phyloP scores from a whole-genome alignment of 2,329 filamentous ascomycete genomes.

The Nannizziopsis barbatae region DNA sequence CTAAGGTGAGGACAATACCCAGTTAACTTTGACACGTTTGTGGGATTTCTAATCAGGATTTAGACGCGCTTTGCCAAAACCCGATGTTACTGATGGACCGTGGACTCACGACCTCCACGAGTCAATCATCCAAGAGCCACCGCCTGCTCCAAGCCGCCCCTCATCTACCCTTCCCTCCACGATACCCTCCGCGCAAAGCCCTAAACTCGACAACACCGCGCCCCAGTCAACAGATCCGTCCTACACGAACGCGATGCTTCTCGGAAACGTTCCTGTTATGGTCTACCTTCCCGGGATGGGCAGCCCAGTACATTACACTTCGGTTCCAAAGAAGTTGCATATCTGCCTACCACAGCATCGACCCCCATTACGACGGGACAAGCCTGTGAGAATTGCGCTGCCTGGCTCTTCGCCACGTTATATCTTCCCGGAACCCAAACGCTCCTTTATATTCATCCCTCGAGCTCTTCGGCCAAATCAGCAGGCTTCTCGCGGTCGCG shows the following conservation, averaged over 20 bases:
- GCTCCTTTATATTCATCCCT: constrained; percentile 97
- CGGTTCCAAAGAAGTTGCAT: constrained; percentile 76
- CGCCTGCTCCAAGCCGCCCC: constrained; percentile 24
- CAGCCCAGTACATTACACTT: constrained; percentile 57
- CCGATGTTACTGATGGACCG: constrained; percentile 53
- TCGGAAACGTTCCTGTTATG: constrained; percentile 75
- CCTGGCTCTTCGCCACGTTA: constrained; percentile 70
- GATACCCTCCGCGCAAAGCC: constrained; percentile 23
- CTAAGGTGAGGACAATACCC: constrained; percentile 29
- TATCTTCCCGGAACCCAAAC: constrained; percentile 77
- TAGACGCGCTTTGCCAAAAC: constrained; percentile 33
- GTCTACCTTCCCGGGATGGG: constrained; percentile 69
- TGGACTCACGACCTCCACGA: constrained; percentile 98
- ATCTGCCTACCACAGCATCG: constrained; percentile 90
- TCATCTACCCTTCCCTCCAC: constrained; percentile 19
- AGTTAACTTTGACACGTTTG: background rate
- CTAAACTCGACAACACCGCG: constrained; percentile 31
- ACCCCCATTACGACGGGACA: constrained; percentile 85
- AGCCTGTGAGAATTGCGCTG: constrained; percentile 86
- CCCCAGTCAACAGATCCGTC: constrained; percentile 55
- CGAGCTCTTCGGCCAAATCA: constrained; percentile 87
- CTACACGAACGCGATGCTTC: constrained; percentile 70
- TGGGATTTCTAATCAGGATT: background rate
- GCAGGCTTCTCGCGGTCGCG: constrained; percentile 57
- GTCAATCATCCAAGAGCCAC: constrained; percentile 37